Conservation (phyloP, 306 rosid genomes). For the Trifolium subterraneum region DNA sequence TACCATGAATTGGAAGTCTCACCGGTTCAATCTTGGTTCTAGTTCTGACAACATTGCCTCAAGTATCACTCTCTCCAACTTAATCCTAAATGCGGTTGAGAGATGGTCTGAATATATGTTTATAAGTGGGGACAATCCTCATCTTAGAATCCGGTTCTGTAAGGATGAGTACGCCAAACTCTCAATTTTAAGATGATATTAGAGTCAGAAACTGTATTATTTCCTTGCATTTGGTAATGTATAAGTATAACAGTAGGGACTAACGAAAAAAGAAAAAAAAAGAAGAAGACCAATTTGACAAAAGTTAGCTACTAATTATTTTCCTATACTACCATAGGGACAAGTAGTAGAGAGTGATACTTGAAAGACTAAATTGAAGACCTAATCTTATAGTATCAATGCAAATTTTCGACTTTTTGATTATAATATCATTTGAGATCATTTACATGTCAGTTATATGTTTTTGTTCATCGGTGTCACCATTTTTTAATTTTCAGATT, state of each 20-base stretch:
- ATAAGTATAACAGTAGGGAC: neutral
- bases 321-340: too few relatives aligned
- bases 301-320: too few relatives aligned
- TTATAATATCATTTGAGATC: neutral
- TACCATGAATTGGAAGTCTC: too few relatives aligned
- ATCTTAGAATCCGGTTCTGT: too few relatives aligned
- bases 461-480: constrained; percentile 9
- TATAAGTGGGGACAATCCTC: too few relatives aligned
- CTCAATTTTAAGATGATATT: too few relatives aligned
- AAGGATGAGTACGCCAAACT: too few relatives aligned
- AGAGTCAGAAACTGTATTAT: too few relatives aligned
- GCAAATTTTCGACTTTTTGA: neutral
- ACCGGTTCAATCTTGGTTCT: too few relatives aligned
- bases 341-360: too few relatives aligned
- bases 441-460: neutral
- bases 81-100: neutral
- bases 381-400: neutral
- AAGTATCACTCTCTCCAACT: neutral
- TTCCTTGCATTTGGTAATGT: neutral
- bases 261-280: too few relatives aligned
- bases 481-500: constrained; percentile 55
- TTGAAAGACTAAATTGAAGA: neutral
- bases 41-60: neutral
- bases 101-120: too few relatives aligned
- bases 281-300: neutral